Evolutionary conservation across 352 stramenopile genomes (phyloP), one percentile per base, ranked within the genome.

Genomic region (Globisporangium acanthophoron): DNA sequence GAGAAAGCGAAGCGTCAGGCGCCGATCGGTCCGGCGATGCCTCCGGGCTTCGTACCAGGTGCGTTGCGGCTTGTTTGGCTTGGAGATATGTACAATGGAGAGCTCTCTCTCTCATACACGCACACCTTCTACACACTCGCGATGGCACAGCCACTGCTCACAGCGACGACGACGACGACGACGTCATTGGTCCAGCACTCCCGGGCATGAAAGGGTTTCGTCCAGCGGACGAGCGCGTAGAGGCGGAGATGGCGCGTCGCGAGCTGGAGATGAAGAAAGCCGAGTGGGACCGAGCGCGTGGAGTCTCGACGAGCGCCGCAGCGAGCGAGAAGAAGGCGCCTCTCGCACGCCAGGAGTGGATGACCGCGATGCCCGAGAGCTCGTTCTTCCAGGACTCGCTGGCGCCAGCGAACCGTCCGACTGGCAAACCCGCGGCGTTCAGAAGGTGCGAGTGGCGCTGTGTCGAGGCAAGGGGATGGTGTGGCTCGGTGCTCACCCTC

Each of bases 291-390:
- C 65, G 66, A 46, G 68, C 67, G 16, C 58, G 70, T 24, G 74
- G 59, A n/a, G 16, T 35, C 24, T 6, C 56, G n/a, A 37, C 53
- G 20, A 46, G 21, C 12, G 53, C 60, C 20, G 40, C 58, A 29
- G 49, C 20, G 21, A 18, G 33, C 15, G 11, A 58, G 16, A 52
- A 51, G 3, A 66, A 55, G 21, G 48, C 61, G 0, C 54, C 67
- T 11, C 33, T 85, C 45, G 51, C 54, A 16, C 79, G 83, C 33
- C 73, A 93, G 66, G 78, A 83, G 31, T 95, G 85, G 85, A 95
- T 95, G 85, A 92, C 80, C 0, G 78, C 88, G 58, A 90, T 92
- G 80, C 81, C 83, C 13, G 73, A 89, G 49, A 85, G 74, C 66
- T 85, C 78, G 21, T 85, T 87, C 39, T 64, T 92, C 18, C 73